These are phyloP conservation scores for Pleurotus giganteus DNA, from an alignment of 768 basidiomycete species.

Conservation along the genomic window DNA sequence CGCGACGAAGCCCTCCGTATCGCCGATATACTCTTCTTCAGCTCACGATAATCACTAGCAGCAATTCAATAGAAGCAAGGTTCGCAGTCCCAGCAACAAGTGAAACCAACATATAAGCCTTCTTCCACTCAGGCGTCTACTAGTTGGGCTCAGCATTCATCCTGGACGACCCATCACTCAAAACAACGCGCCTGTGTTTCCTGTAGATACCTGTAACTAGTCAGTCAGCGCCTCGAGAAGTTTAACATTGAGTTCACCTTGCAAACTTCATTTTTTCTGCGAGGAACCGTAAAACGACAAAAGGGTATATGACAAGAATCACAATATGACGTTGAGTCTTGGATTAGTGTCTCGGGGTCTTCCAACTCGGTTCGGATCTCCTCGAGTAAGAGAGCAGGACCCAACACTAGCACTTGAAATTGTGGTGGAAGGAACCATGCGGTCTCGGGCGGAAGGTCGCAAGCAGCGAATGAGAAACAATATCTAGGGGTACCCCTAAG, in stretches of 20 bases:
- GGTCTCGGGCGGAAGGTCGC: too few species aligned
- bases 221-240: neutral
- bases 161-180: neutral
- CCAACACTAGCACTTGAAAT: too few species aligned
- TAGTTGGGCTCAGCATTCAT: conserved; percentile 1
- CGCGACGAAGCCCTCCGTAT: conserved; percentile 41
- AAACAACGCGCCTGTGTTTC: conserved; percentile 55
- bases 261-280: conserved; percentile 60
- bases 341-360: too few species aligned
- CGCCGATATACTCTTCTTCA: conserved; percentile 64
- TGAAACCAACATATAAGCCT: conserved; percentile 57
- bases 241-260: conserved; percentile 34
- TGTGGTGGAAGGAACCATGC: too few species aligned
- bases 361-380: too few species aligned
- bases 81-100: conserved; percentile 3
- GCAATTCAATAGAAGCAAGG: neutral
- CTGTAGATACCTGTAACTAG: conserved; percentile 52
- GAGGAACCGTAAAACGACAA: neutral
- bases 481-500: too few species aligned
- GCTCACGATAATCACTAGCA: conserved; percentile 66
- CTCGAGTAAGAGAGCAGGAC: too few species aligned
- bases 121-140: conserved; percentile 76
- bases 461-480: too few species aligned
- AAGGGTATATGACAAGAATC: neutral
- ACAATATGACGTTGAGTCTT: neutral